These are phyloP conservation scores for Oidiodendron maius DNA, from an alignment of 495 filamentous ascomycete genomes.

Conservation along the genomic window DNA sequence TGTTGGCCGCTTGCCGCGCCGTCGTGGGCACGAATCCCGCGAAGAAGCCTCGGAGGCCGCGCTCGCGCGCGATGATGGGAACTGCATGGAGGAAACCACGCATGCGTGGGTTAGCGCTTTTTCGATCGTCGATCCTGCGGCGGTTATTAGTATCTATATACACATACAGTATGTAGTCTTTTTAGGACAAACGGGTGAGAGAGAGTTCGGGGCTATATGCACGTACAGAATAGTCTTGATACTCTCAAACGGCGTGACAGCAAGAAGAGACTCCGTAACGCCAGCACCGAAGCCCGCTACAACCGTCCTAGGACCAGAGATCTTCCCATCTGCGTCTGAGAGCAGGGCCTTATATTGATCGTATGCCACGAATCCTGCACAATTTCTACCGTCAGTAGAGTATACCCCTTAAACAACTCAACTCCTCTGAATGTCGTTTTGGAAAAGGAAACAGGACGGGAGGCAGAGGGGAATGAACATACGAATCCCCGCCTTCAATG, in stretches of 20 bases:
- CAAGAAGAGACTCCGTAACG: conserved; percentile 85
- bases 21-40: conserved; percentile 95
- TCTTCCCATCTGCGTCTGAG: conserved; percentile 77
- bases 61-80: conserved; percentile 76
- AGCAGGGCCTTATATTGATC: conserved; percentile 84
- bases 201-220: background rate
- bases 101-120: conserved; percentile 79
- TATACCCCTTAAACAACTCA: background rate
- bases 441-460: too few species aligned
- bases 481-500: conserved; percentile 92
- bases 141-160: too few species aligned
- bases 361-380: conserved; percentile 85
- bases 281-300: conserved; percentile 93
- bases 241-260: conserved; percentile 94
- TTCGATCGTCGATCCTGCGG: conserved; percentile 86
- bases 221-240: conserved; percentile 89
- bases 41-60: conserved; percentile 88
- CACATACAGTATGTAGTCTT: too few species aligned
- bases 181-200: too few species aligned
- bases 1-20: conserved; percentile 90
- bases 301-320: conserved; percentile 85
- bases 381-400: background rate
- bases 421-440: background rate
- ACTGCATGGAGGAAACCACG: conserved; percentile 89
- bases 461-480: too few species aligned